A percentile compares a stretch with the other conserved stretches of the same genome.
These are phyloP conservation scores for Debaryomycetaceae sp. DNA, from an alignment of 1,139 yeast species.

Conservation along the genomic window DNA sequence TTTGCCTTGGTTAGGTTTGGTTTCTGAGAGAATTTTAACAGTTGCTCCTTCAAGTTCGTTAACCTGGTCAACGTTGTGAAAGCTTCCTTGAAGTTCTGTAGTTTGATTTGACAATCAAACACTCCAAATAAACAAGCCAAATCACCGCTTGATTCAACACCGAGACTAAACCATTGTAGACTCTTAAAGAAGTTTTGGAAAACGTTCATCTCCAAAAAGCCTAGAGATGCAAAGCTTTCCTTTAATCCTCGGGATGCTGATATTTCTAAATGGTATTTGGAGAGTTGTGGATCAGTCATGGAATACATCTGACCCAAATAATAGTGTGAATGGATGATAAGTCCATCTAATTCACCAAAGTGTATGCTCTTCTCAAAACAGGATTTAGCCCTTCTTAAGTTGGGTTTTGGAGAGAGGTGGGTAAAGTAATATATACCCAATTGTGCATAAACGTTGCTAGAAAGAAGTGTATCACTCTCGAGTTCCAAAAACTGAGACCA, in stretches of 20 bases:
- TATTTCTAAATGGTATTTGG: conserved; percentile 69
- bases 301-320: conserved; percentile 70
- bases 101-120: conserved; percentile 52
- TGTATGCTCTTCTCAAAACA: conserved; percentile 60
- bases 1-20: conserved; percentile 21
- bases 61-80: conserved; percentile 23
- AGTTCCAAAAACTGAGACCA: conserved; percentile 57
- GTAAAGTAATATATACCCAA: conserved; percentile 63
- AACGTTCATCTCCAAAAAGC: conserved; percentile 71
- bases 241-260: conserved; percentile 74
- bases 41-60: conserved; percentile 18
- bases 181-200: conserved; percentile 56
- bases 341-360: conserved; percentile 53
- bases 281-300: conserved; percentile 50
- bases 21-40: conserved; percentile 14
- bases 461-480: conserved; percentile 54
- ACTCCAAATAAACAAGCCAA: conserved; percentile 69
- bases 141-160: conserved; percentile 58
- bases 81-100: conserved; percentile 27
- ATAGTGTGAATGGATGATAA: conserved; percentile 67
- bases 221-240: conserved; percentile 74
- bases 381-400: conserved; percentile 50
- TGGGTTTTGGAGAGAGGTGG: conserved; percentile 36
- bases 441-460: conserved; percentile 71
- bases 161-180: conserved; percentile 80